Conservation (phyloP, 495 filamentous ascomycete species). For the Aspergillus sclerotiicarbonarius region DNA sequence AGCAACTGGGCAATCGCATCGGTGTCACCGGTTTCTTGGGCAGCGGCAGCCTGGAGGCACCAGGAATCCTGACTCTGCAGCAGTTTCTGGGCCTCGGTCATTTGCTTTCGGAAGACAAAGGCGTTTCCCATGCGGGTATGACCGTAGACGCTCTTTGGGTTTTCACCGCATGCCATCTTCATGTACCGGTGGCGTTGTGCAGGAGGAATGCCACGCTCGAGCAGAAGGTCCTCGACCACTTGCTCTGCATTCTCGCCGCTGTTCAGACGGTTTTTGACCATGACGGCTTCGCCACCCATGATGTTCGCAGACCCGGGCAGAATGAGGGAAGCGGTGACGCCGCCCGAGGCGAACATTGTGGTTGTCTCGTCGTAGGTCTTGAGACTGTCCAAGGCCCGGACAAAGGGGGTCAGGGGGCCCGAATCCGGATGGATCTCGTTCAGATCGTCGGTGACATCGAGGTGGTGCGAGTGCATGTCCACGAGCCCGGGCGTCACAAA, state of each 20-base stretch:
- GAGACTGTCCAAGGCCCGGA: neutral
- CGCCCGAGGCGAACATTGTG: neutral
- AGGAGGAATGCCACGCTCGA: neutral
- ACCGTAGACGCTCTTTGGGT: neutral
- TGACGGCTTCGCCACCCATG: neutral
- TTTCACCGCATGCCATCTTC: slow-evolving; percentile 5
- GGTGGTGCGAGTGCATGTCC: slow-evolving; percentile 5
- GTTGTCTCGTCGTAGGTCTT: neutral
- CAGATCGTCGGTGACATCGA: neutral
- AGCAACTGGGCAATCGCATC: neutral
- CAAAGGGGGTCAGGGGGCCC: neutral
- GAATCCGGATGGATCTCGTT: slow-evolving; percentile 1
- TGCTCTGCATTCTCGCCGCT: neutral
- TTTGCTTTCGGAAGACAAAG: neutral
- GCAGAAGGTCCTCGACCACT: neutral
- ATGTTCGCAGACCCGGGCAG: neutral
- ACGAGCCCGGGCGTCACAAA: slow-evolving; percentile 1
- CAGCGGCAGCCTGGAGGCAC: neutral
- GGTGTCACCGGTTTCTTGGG: neutral
- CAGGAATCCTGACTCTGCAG: neutral
- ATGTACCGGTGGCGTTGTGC: neutral
- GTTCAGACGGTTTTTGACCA: neutral
- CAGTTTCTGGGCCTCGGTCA: neutral
- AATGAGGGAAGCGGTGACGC: neutral
- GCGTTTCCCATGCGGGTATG: slow-evolving; percentile 1